Conservation (phyloP, 495 filamentous ascomycete genomes). For the Daldinia bambusicola region DNA sequence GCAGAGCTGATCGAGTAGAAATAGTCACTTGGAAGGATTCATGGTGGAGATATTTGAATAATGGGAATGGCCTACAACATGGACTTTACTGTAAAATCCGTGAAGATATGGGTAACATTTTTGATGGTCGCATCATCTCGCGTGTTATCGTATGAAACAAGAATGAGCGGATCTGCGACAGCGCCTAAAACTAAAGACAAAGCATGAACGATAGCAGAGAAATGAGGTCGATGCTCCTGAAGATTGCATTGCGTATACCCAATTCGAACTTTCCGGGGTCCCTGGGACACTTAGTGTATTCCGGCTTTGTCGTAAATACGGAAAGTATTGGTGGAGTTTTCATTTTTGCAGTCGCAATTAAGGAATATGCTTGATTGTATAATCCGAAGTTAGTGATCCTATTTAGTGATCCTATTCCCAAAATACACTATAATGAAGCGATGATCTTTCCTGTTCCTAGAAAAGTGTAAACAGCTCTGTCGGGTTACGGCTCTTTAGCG, state of each 20-base stretch:
- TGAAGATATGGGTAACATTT: slow-evolving; percentile 23
- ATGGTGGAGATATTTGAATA: slow-evolving; percentile 37
- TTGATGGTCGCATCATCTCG: slow-evolving; percentile 1
- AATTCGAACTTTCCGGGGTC: background rate
- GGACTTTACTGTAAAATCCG: slow-evolving; percentile 19
- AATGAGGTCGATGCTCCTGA: background rate
- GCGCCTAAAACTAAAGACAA: slow-evolving; percentile 21
- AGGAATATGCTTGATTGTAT: background rate
- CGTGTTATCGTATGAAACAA: slow-evolving; percentile 37
- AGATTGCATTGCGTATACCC: background rate
- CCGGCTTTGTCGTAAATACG: background rate
- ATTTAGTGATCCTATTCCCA: slow-evolving; percentile 9
- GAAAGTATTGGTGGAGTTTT: background rate
- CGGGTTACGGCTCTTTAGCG: background rate
- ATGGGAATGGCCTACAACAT: slow-evolving; percentile 26
- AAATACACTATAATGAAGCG: background rate
- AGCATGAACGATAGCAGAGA: background rate
- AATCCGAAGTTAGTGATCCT: too few species aligned
- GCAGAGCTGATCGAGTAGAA: slow-evolving; percentile 20
- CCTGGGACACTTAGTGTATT: background rate
- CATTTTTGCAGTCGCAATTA: background rate
- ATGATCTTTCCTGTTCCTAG: slow-evolving; percentile 28
- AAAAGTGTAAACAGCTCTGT: slow-evolving; percentile 21
- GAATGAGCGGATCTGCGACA: slow-evolving; percentile 41
- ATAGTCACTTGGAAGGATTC: slow-evolving; percentile 2